These are phyloP conservation scores for Zygoascus biomembranicola DNA, from an alignment of 805 yeast species.

Conservation along the genomic window DNA sequence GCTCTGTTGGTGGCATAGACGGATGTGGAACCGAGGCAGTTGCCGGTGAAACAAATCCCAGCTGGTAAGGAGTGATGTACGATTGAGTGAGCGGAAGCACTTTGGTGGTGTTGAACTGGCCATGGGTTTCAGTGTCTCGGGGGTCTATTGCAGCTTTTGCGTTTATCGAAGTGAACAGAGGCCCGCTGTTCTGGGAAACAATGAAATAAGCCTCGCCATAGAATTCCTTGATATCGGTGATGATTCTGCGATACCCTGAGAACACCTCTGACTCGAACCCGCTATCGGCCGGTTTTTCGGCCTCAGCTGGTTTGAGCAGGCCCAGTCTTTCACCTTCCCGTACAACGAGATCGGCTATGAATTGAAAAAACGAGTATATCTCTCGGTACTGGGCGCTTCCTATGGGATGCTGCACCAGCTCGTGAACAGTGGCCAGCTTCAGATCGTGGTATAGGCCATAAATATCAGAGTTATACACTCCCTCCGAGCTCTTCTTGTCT, in stretches of 20 bases:
- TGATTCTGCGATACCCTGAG: conserved; percentile 22
- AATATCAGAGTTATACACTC: conserved; percentile 7
- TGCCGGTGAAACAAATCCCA: conserved; percentile 41
- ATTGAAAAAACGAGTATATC: conserved; percentile 23
- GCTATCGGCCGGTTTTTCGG: conserved; percentile 3
- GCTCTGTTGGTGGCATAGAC: conserved; percentile 42
- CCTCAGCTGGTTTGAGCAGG: conserved; percentile 10
- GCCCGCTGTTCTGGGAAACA: conserved; percentile 50
- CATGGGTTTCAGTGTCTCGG: conserved; percentile 59
- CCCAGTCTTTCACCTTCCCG: conserved; percentile 28
- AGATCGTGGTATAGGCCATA: conserved; percentile 22
- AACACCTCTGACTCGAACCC: conserved; percentile 18
- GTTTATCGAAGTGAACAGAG: conserved; percentile 69
- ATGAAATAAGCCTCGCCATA: conserved; percentile 73
- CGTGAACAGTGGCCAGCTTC: conserved; percentile 23
- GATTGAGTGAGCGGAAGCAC: conserved; percentile 44
- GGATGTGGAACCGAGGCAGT: conserved; percentile 42
- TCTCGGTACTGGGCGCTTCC: conserved; percentile 23
- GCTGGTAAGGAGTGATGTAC: conserved; percentile 28
- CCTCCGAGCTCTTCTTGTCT: conserved; percentile 3
- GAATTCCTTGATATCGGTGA: conserved; percentile 70
- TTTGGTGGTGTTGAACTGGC: conserved; percentile 57
- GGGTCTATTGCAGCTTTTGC: conserved; percentile 68
- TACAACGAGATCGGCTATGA: conserved; percentile 24
- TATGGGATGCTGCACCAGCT: conserved; percentile 18